Conservation (phyloP, 495 filamentous ascomycete genomes). For the Penicillium odoratum region DNA sequence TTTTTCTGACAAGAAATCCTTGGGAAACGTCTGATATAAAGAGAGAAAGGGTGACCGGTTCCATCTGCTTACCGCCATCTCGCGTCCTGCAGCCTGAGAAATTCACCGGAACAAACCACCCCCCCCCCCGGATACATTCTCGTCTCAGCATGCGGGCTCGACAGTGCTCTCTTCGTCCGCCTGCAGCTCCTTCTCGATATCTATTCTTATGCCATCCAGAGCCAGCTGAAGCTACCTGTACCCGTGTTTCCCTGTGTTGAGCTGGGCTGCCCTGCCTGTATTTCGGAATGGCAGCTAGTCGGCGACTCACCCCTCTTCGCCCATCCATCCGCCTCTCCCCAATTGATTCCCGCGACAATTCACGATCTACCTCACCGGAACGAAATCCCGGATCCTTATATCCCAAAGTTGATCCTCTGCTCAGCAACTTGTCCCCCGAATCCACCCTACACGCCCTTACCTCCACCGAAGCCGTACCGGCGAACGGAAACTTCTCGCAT, state of each 20-base stretch:
- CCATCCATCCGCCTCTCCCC: conserved; percentile 34
- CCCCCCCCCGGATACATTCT: conserved; percentile 7
- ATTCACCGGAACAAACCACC: neutral
- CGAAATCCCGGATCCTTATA: conserved; percentile 29
- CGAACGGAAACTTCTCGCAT: conserved; percentile 42
- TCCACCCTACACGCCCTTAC: conserved; percentile 56
- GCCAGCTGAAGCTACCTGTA: conserved; percentile 8
- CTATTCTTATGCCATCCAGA: conserved; percentile 25
- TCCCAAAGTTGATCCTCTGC: conserved; percentile 48
- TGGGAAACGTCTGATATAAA: neutral
- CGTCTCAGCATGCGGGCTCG: conserved; percentile 35
- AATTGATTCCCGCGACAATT: conserved; percentile 25
- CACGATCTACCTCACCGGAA: conserved; percentile 30
- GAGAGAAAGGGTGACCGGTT: neutral
- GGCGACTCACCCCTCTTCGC: conserved; percentile 25
- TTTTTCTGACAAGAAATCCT: neutral
- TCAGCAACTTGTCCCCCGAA: conserved; percentile 55
- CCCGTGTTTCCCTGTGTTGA: conserved; percentile 15
- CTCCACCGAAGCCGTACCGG: conserved; percentile 55
- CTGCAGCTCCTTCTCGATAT: conserved; percentile 22
- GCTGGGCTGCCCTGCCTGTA: conserved; percentile 12
- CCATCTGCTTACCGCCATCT: conserved; percentile 2
- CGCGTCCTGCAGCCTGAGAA: conserved; percentile 10
- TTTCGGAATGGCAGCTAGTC: conserved; percentile 40
- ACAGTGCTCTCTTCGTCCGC: conserved; percentile 28